Percentiles rank a stretch among this genome's conserved stretches.
These are phyloP conservation scores for Neospora caninum DNA, from an alignment of 169 alveolate genomes.

Conservation along the genomic window DNA sequence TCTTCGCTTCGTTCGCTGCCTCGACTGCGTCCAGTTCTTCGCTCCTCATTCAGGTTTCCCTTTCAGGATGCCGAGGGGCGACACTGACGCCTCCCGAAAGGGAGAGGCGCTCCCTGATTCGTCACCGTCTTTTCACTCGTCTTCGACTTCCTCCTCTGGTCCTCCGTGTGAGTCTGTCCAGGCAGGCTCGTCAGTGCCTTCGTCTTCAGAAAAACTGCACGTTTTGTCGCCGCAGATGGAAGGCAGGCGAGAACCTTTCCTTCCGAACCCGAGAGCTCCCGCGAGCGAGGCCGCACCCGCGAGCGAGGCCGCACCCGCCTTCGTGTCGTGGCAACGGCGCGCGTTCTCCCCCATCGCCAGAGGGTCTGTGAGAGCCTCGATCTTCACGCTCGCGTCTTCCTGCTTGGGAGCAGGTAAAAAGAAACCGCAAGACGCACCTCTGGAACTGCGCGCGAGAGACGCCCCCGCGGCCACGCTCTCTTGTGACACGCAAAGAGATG, in stretches of 20 bases:
- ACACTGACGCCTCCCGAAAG: background rate
- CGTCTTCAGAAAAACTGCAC: background rate
- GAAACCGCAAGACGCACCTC: no score
- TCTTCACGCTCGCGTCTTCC: conserved; percentile 10
- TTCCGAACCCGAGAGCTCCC: no score
- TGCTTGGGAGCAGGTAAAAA: background rate
- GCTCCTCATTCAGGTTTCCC: no score
- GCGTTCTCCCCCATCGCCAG: conserved; percentile 14
- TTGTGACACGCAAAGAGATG: no score
- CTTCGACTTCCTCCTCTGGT: background rate
- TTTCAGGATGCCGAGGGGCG: background rate
- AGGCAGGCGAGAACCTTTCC: background rate
- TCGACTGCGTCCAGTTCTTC: no score
- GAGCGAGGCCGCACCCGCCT: background rate
- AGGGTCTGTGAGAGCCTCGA: background rate
- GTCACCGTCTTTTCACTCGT: background rate
- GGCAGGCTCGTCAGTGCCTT: background rate
- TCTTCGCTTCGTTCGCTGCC: no score
- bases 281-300: background rate
- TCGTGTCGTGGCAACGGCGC: background rate
- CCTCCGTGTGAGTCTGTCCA: background rate
- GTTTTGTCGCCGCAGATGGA: background rate
- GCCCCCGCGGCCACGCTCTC: no score
- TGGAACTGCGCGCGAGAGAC: no score
- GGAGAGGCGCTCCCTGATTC: background rate